Percentiles rank a stretch among this genome's conserved stretches.
These are phyloP conservation scores for Asclepias syriaca DNA, from an alignment of 257 asterid genomes.

Conservation along the genomic window DNA sequence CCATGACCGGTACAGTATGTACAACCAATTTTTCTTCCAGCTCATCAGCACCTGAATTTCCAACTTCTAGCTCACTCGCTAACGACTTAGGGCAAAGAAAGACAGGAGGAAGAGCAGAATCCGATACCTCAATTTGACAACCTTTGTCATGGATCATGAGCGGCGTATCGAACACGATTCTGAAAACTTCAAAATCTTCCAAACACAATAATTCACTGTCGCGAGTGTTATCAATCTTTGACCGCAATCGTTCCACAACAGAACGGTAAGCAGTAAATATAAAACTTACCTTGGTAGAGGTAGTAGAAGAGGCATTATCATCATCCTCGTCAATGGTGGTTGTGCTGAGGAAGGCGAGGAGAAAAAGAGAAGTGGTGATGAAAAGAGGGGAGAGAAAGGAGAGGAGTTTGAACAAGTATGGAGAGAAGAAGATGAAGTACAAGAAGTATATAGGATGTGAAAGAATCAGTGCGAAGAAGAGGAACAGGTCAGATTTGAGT, in stretches of 20 bases:
- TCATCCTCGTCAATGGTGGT: slow-evolving; percentile 3
- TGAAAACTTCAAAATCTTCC: slow-evolving; percentile 49
- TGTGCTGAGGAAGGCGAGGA: slow-evolving; percentile 29
- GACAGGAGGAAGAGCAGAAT: slow-evolving; percentile 6
- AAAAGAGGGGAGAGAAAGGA: slow-evolving; percentile 72
- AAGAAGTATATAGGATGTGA: slow-evolving; percentile 65
- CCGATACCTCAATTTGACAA: slow-evolving; percentile 16
- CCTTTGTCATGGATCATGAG: slow-evolving; percentile 17
- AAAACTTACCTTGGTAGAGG: slow-evolving; percentile 1
- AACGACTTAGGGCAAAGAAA: slow-evolving; percentile 6
- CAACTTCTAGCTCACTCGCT: slow-evolving; percentile 5
- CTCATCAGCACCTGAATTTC: neutral
- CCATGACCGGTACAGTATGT: neutral
- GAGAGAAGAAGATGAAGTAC: slow-evolving; percentile 60
- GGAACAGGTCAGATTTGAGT: slow-evolving; percentile 31
- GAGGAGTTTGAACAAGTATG: slow-evolving; percentile 46
- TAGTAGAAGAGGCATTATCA: neutral
- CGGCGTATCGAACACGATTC: slow-evolving; percentile 34
- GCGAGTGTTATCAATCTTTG: slow-evolving; percentile 11
- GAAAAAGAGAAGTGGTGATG: slow-evolving; percentile 53
- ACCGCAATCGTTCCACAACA: slow-evolving; percentile 16
- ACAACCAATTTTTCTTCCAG: slow-evolving; percentile 8
- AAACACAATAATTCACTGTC: slow-evolving; percentile 16
- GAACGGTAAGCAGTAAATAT: slow-evolving; percentile 13
- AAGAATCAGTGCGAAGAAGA: slow-evolving; percentile 32